Conservation (phyloP, 1,284 basidiomycete genomes). For the Calocybe gambosa region DNA sequence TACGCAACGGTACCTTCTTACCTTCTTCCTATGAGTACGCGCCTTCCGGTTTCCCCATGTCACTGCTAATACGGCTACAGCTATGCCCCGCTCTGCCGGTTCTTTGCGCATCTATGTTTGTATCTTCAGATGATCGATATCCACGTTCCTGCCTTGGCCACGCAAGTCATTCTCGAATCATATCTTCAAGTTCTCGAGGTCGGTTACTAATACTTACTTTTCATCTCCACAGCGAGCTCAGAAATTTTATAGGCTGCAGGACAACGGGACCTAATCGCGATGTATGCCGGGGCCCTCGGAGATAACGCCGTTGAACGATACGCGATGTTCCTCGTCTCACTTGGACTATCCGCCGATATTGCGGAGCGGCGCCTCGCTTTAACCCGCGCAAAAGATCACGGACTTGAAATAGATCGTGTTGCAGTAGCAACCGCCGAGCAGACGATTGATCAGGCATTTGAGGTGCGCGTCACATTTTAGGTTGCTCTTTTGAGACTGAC, state of each 20-base stretch:
- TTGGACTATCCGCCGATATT: slow-evolving; percentile 66
- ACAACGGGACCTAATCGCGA: slow-evolving; percentile 82
- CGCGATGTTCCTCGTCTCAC: slow-evolving; percentile 83
- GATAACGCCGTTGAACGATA: slow-evolving; percentile 91
- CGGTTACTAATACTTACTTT: slow-evolving; percentile 14
- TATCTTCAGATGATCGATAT: slow-evolving; percentile 82
- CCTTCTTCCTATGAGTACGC: background rate
- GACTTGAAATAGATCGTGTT: slow-evolving; percentile 78
- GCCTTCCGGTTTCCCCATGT: background rate
- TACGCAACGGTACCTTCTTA: slow-evolving; percentile 42
- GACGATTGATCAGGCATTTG: slow-evolving; percentile 69
- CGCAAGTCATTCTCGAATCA: slow-evolving; percentile 80
- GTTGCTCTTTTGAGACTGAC: background rate
- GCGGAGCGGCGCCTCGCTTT: slow-evolving; percentile 72
- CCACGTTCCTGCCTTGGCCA: slow-evolving; percentile 64
- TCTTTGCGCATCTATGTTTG: slow-evolving; percentile 94
- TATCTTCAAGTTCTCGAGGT: slow-evolving; percentile 89
- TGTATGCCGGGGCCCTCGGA: slow-evolving; percentile 91
- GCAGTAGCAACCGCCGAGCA: slow-evolving; percentile 79
- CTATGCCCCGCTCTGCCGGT: slow-evolving; percentile 70
- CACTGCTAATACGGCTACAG: slow-evolving; percentile 28
- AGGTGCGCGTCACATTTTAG: slow-evolving; percentile 35
- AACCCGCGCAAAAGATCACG: slow-evolving; percentile 75
- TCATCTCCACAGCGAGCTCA: slow-evolving; percentile 2
- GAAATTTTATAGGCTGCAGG: slow-evolving; percentile 50